Conservation (phyloP, 2,329 filamentous ascomycete genomes). For the Xylaria sp. region DNA sequence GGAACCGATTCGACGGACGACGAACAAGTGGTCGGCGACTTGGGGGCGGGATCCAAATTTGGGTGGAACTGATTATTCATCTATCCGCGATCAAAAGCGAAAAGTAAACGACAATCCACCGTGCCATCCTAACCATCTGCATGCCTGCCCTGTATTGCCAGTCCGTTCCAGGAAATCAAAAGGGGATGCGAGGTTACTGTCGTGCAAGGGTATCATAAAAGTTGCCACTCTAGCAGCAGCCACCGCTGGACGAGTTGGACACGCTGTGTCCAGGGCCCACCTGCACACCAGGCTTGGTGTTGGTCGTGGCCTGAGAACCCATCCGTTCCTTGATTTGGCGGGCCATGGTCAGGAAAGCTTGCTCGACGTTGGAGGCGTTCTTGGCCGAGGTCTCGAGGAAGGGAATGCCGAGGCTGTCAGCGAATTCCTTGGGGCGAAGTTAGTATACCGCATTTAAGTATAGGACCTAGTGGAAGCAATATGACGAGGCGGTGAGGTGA, state of each 20-base stretch:
- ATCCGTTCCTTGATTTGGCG: conserved; percentile 99
- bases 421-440: conserved; percentile 75
- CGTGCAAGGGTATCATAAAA: conserved; percentile 36
- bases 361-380: conserved; percentile 99
- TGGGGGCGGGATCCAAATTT: conserved; percentile 32
- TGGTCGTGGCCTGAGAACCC: conserved; percentile 92
- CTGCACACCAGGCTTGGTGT: conserved; percentile 98
- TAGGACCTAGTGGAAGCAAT: neutral
- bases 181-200: conserved; percentile 27
- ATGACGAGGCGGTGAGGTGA: conserved; percentile 2
- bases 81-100: conserved; percentile 34
- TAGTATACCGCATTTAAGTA: conserved; percentile 17
- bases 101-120: conserved; percentile 30
- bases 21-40: conserved; percentile 8
- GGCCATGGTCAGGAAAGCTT: conserved; percentile 99
- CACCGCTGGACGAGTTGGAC: conserved; percentile 79
- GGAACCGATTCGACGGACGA: conserved; percentile 22
- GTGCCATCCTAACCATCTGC: conserved; percentile 32
- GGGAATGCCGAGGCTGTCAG: conserved; percentile 96
- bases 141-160: conserved; percentile 30
- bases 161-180: conserved; percentile 33
- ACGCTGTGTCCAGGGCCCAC: conserved; percentile 95
- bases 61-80: conserved; percentile 30
- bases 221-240: conserved; percentile 76
- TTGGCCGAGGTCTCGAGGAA: conserved; percentile 99